These are phyloP conservation scores for Cutaneotrichosporon sp. DNA, from an alignment of 1,284 basidiomycete species.

Conservation along the genomic window DNA sequence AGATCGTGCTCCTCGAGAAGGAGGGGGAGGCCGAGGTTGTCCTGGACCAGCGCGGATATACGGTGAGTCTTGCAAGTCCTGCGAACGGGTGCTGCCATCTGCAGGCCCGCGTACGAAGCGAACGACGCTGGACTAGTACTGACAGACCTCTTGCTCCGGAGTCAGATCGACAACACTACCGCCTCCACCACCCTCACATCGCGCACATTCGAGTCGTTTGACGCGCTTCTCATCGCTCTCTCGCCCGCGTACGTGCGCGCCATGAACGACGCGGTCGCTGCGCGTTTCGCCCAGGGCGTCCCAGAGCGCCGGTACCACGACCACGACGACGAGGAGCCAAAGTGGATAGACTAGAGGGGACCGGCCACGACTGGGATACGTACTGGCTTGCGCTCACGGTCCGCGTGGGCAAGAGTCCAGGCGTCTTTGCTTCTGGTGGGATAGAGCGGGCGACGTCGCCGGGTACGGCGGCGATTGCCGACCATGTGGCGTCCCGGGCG, in stretches of 20 bases:
- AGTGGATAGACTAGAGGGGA: slow-evolving; percentile 26
- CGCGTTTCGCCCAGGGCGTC: slow-evolving; percentile 32
- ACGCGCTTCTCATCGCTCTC: slow-evolving; percentile 44
- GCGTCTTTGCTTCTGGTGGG: too few species aligned
- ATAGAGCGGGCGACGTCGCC: not conserved
- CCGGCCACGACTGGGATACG: too few species aligned
- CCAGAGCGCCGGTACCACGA: slow-evolving; percentile 13
- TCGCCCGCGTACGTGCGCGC: slow-evolving; percentile 40
- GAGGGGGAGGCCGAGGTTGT: slow-evolving; percentile 29
- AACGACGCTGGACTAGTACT: too few species aligned
- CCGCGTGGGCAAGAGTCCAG: not conserved
- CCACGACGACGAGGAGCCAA: slow-evolving; percentile 18
- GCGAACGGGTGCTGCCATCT: too few species aligned
- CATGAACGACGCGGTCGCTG: slow-evolving; percentile 41
- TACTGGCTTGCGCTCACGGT: too few species aligned
- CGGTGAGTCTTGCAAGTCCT: too few species aligned
- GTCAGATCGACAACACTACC: slow-evolving; percentile 23
- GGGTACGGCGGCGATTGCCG: not conserved
- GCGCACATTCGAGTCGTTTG: slow-evolving; percentile 42
- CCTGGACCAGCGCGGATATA: slow-evolving; percentile 42
- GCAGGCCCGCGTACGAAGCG: too few species aligned
- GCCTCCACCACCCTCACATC: slow-evolving; percentile 12
- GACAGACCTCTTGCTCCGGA: too few species aligned
- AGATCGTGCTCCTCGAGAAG: slow-evolving; percentile 26
- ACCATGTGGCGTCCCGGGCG: too few species aligned